Evolutionary conservation across 495 filamentous ascomycete species (phyloP), one percentile per base, ranked within the genome.

Genomic region (Penicillium ucsense): DNA sequence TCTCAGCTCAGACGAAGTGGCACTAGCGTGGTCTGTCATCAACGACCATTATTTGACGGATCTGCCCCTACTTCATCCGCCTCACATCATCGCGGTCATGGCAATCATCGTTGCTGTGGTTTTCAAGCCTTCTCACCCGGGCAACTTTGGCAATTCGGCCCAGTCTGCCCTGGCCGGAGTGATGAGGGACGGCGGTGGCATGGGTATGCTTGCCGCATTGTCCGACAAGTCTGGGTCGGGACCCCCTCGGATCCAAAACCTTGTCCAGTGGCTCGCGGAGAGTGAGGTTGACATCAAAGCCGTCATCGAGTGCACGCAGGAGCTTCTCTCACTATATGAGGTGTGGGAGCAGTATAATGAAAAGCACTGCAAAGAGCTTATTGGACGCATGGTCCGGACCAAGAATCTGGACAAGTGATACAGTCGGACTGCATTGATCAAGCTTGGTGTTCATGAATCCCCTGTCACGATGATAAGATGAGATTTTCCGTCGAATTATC

Each of bases 41-140:
- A 97, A 97, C 66, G 92, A 98, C 62, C 87, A 89, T 56, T 97
- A 92, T 64, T 79, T 95, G 64, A 97, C 92, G 5, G 94, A 97
- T 60, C 73, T 97, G 29, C 88, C 92, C 4, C 71, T 98, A 29
- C 70, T 95, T 7, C 84, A 89, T 61, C 77, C 92, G 12, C 92
- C 92, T 37, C 92, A 97, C 61, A 74, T 89, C 39, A 86, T 97
- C 53, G 90, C 89, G 5, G 75, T 96, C 33, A 92, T 89, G 51
- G 88, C 94, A 30, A 88, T 96, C 39, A 77, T 96, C 50, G 72
- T 97, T 9, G 81, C 89, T 6, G 76, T 96, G 30, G 84, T 92
- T 5, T 77, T 95, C 50, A 80, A 82, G 50, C 67, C 86, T 7
- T 67, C 69, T 8, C 73, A 78, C 38, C 60, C 66, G 10, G 38